Evolutionary conservation across 2,329 filamentous ascomycete genomes (phyloP), one percentile per base, ranked within the genome.

Genomic region (Diplocarpon rosae): DNA sequence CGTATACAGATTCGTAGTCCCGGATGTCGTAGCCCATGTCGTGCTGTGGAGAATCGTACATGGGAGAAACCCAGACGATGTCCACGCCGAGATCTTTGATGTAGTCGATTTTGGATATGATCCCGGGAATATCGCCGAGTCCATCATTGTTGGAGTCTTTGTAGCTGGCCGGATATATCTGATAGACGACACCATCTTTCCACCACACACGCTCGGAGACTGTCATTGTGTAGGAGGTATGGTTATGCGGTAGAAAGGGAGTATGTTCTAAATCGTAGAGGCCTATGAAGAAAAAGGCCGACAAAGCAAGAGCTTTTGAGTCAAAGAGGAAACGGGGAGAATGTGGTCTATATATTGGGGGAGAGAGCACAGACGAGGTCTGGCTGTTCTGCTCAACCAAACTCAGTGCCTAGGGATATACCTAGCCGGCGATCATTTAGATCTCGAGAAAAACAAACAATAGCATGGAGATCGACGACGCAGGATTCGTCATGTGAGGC

Each of bases 1-100:
- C 64, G 53, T 84, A 73, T 24, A 86, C 75, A 20, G 68, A 68
- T 57, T 81, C 73, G 52, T 86, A 85, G 59, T 85, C 73, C 17
- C 73, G 70, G 39, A 83, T 76, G 56, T 83, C 81, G 56, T 84
- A 84, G 27, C 78, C 80, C 78, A 83, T 82, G 53, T 84, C 80
- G 11, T 75, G 63, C 54, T 81, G 75, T 0, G 80, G 80, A 3
- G 70, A 74, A 46, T 78, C 73, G 54, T 76, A 80, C 60, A 80
- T 76, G 13, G 80, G 81, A 29, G 73, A 82, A 0, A 80, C 63
- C 80, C 80, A 85, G 41, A 85, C 65, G 3, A 78, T 70, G 52
- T 84, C 72, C 11, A 80, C 65, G 1, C 79, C 79, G 0, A 85
- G 64, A 3, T 66, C 63, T 55, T 75, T 66, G 31, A 83, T 66